A percentile compares a stretch with the other conserved stretches of the same genome.
phyloP scores from a whole-genome alignment of 192 early-diverging fungal species.

The Coemansia sp. region DNA sequence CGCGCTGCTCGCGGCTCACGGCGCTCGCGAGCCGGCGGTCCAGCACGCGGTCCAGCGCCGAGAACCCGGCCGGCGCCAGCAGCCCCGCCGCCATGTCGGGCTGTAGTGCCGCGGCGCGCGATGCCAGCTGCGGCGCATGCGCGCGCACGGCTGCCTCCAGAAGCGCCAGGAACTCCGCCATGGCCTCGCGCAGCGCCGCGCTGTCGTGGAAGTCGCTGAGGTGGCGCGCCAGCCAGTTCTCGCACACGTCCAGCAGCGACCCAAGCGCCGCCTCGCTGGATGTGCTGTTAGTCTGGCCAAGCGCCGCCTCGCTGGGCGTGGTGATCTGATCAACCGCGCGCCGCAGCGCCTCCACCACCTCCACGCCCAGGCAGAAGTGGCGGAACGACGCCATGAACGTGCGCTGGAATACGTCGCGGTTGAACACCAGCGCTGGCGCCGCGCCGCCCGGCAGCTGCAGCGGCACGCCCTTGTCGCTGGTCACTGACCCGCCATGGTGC shows the following conservation, averaged over 20 bases:
- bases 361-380: constrained; percentile 54
- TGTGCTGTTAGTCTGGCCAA: no score
- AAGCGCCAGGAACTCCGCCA: constrained; percentile 39
- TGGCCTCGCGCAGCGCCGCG: constrained; percentile 47
- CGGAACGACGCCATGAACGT: constrained; percentile 66
- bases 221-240: constrained; percentile 60
- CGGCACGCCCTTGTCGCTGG: constrained; percentile 47
- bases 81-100: constrained; percentile 29
- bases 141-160: constrained; percentile 5
- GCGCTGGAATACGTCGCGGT: constrained; percentile 50
- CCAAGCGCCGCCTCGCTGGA: constrained; percentile 2
- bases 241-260: constrained; percentile 54
- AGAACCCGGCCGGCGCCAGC: constrained; percentile 28
- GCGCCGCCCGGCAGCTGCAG: constrained; percentile 27
- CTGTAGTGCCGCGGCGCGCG: constrained; percentile 12
- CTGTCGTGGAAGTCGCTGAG: constrained; percentile 65
- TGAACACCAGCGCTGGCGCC: constrained; percentile 32
- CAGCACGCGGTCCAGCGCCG: constrained; percentile 26
- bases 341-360: constrained; percentile 39
- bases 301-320: not conserved
- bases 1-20: constrained; percentile 27
- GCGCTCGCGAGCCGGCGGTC: constrained; percentile 33
- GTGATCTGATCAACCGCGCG: no score
- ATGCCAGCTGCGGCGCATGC: not conserved
- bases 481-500: constrained; percentile 30